phyloP scores from a whole-genome alignment of 2,329 filamentous ascomycete genomes.

The Didymella arachidicola region DNA sequence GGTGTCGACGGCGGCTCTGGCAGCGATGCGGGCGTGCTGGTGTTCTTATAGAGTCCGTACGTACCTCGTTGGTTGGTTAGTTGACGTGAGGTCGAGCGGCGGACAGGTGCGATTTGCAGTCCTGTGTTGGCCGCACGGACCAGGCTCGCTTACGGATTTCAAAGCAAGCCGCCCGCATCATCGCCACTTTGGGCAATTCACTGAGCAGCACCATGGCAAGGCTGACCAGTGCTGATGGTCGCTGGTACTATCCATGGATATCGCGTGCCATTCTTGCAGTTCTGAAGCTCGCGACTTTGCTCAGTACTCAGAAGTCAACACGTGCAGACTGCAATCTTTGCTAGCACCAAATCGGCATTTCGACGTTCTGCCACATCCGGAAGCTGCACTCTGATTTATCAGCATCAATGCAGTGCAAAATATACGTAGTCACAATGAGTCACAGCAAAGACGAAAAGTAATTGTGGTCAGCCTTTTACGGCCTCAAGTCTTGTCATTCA shows the following conservation, averaged over 20 bases:
- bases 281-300: too few species aligned
- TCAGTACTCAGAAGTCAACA: too few species aligned
- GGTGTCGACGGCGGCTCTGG: constrained; percentile 23
- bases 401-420: constrained; percentile 13
- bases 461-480: constrained; percentile 20
- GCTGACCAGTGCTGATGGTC: not conserved
- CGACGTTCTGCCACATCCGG: constrained; percentile 3
- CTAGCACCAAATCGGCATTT: not conserved
- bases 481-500: constrained; percentile 39
- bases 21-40: constrained; percentile 14
- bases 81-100: constrained; percentile 14
- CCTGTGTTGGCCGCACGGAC: constrained; percentile 3
- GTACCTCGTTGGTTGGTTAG: constrained; percentile 24
- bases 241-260: not conserved
- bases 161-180: constrained; percentile 10
- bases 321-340: too few species aligned
- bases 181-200: constrained; percentile 2
- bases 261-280: not conserved
- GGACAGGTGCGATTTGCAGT: constrained; percentile 14
- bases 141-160: constrained; percentile 16
- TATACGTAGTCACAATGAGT: constrained; percentile 15
- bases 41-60: constrained; percentile 22
- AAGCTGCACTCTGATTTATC: constrained; percentile 12
- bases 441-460: constrained; percentile 5
- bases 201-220: not conserved